Evolutionary conservation across 1,284 basidiomycete species (phyloP).

Genomic region (Ganoderma multipileum): DNA sequence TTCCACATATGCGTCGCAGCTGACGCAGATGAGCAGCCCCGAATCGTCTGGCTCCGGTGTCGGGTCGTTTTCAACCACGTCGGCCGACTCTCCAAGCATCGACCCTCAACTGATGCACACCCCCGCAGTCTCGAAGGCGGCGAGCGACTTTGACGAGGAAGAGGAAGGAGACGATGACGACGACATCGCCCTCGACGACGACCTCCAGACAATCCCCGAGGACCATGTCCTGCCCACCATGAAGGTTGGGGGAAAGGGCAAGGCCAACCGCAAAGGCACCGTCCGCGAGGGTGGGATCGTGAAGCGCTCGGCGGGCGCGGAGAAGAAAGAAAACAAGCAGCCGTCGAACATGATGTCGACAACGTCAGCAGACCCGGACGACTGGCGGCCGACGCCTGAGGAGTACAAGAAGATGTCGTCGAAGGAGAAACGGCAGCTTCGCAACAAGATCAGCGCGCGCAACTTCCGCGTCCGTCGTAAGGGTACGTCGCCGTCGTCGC

Average conservation of each 20-base stretch:
- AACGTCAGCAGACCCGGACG: slow-evolving; percentile 63
- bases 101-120: slow-evolving; percentile 60
- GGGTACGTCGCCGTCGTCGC: slow-evolving; percentile 53
- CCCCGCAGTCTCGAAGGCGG: slow-evolving; percentile 46
- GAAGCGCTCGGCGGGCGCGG: slow-evolving; percentile 55
- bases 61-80: slow-evolving; percentile 22
- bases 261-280: slow-evolving; percentile 67
- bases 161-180: slow-evolving; percentile 33
- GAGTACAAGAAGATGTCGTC: slow-evolving; percentile 95
- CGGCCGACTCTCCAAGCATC: slow-evolving; percentile 48
- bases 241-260: slow-evolving; percentile 67
- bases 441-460: slow-evolving; percentile 96
- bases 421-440: slow-evolving; percentile 95
- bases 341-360: slow-evolving; percentile 45
- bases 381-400: slow-evolving; percentile 87
- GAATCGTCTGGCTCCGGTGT: slow-evolving; percentile 32
- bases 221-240: slow-evolving; percentile 45
- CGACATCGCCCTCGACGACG: slow-evolving; percentile 24
- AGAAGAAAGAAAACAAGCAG: slow-evolving; percentile 46
- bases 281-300: slow-evolving; percentile 75
- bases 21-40: slow-evolving; percentile 35
- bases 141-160: slow-evolving; percentile 42
- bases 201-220: slow-evolving; percentile 29
- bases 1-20: slow-evolving; percentile 33
- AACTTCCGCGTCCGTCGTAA: slow-evolving; percentile 95